These are phyloP conservation scores for Macrophomina tecta DNA, from an alignment of 2,329 filamentous ascomycete species.

Conservation along the genomic window DNA sequence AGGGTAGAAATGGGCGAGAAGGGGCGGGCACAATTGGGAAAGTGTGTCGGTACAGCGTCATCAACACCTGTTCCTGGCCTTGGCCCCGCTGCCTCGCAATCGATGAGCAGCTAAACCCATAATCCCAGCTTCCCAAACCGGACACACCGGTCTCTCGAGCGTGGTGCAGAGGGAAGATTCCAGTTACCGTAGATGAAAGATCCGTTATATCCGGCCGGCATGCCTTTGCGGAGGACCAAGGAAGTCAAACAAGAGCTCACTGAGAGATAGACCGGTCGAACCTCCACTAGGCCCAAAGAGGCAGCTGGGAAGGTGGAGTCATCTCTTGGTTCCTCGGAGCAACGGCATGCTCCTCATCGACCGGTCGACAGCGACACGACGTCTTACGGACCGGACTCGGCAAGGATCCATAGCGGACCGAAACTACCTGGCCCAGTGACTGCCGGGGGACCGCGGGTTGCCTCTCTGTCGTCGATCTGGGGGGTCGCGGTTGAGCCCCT, in stretches of 20 bases:
- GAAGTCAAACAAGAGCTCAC: background rate
- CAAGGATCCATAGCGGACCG: background rate
- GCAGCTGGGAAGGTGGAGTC: background rate
- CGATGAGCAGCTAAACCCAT: background rate
- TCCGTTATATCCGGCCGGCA: background rate
- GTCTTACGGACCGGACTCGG: background rate
- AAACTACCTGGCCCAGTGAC: background rate
- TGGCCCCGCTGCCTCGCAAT: background rate
- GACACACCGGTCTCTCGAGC: background rate
- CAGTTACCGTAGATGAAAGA: background rate
- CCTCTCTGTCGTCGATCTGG: background rate
- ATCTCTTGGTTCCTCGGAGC: background rate
- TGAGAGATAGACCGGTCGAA: background rate
- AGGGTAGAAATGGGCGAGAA: background rate
- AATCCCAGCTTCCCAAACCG: background rate
- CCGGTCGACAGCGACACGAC: background rate
- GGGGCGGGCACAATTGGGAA: background rate
- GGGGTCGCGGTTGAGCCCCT: background rate
- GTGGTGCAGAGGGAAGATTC: background rate
- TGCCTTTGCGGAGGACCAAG: background rate
- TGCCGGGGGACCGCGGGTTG: background rate
- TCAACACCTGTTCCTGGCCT: conserved; percentile 9
- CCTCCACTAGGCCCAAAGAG: background rate
- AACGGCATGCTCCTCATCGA: background rate
- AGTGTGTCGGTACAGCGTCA: background rate